Evolutionary conservation across 805 yeast species (phyloP).

Genomic region (Candida succiphila): DNA sequence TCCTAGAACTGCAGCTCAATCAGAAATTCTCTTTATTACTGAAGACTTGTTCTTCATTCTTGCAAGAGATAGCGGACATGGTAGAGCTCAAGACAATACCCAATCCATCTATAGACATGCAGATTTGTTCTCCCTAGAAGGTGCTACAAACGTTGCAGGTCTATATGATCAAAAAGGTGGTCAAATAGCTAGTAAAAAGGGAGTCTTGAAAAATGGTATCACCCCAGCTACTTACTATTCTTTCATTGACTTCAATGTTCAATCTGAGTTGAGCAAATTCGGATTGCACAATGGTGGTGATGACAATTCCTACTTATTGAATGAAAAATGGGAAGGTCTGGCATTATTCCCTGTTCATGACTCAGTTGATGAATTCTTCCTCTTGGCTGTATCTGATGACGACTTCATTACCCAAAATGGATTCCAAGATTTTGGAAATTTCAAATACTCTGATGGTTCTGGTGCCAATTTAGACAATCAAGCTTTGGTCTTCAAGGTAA

Average conservation of each 20-base stretch:
- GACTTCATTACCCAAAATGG: constrained; percentile 23
- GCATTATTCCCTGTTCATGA: constrained; percentile 20
- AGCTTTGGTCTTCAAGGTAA: constrained; percentile 19
- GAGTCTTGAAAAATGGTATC: constrained; percentile 13
- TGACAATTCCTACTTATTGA: constrained; percentile 13
- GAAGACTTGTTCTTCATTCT: constrained; percentile 19
- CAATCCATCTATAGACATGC: constrained; percentile 18
- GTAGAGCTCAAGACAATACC: constrained; percentile 14
- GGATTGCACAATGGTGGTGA: constrained; percentile 24
- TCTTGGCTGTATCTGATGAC: constrained; percentile 18
- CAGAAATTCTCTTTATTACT: constrained; percentile 17
- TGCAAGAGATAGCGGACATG: constrained; percentile 20
- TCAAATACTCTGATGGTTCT: constrained; percentile 14
- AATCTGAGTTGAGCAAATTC: constrained; percentile 17
- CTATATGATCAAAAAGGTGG: constrained; percentile 17
- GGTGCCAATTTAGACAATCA: constrained; percentile 20
- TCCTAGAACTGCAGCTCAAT: constrained; percentile 21
- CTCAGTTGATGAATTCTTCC: constrained; percentile 19
- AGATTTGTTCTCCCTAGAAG: constrained; percentile 16
- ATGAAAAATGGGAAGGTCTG: constrained; percentile 25
- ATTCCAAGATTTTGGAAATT: constrained; percentile 14
- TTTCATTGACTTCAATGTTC: constrained; percentile 16
- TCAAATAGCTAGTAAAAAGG: constrained; percentile 16
- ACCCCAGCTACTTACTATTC: constrained; percentile 17
- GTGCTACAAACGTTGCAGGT: constrained; percentile 21